These are phyloP conservation scores for Cutaneotrichosporon arboriforme DNA, from an alignment of 1,284 basidiomycete species.

Conservation along the genomic window DNA sequence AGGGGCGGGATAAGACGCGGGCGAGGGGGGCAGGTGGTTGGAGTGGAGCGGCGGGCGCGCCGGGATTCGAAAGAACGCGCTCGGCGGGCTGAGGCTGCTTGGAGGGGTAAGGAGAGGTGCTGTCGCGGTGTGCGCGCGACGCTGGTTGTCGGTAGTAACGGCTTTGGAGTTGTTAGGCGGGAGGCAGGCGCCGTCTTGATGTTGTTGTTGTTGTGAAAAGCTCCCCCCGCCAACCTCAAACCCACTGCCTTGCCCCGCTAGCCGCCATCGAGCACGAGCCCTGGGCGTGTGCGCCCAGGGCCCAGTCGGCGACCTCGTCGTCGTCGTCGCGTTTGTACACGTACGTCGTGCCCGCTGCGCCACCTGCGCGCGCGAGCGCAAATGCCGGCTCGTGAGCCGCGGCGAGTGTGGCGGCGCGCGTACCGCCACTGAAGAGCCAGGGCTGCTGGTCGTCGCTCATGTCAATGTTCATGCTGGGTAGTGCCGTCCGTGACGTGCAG, in stretches of 20 bases:
- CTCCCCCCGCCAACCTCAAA: constrained; percentile 50
- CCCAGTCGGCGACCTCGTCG: not conserved
- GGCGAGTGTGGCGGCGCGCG: constrained; percentile 18
- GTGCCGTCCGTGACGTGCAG: constrained; percentile 1
- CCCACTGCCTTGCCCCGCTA: constrained; percentile 46
- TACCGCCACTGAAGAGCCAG: constrained; percentile 24
- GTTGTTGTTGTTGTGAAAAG: too few species aligned
- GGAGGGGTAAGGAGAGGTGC: constrained; percentile 4
- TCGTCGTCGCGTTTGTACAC: constrained; percentile 35
- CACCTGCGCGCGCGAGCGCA: constrained; percentile 44
- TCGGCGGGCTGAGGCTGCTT: not conserved
- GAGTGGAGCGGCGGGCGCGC: not conserved
- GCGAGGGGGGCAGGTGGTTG: not conserved
- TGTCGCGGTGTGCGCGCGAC: not conserved
- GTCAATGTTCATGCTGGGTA: constrained; percentile 1
- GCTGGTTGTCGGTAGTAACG: not conserved
- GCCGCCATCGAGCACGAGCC: constrained; percentile 33
- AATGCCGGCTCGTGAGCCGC: constrained; percentile 21
- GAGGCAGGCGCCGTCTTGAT: constrained; percentile 5
- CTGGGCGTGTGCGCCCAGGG: constrained; percentile 13
- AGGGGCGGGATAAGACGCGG: not conserved
- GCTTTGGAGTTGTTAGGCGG: not conserved
- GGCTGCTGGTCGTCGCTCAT: constrained; percentile 2
- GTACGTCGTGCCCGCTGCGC: constrained; percentile 38
- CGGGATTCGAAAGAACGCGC: constrained; percentile 2